Base-by-base conservation (phyloP, 164 flowering plant genomes). In the Macadamia tetraphylla region DNA sequence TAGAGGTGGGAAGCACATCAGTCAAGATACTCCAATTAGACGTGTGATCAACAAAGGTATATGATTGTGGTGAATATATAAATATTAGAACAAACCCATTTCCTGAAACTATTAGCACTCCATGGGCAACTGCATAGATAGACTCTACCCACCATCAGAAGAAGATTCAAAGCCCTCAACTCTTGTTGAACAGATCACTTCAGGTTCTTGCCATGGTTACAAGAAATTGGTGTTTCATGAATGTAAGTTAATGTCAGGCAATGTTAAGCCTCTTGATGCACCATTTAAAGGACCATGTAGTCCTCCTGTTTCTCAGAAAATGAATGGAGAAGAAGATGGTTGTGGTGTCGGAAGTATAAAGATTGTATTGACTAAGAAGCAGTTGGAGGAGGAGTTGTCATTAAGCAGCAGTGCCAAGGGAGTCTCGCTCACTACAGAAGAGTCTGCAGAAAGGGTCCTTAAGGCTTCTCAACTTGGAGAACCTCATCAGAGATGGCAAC, bases 111-210 rank as follows among this genome's bases (percentile, higher is more conserved):
- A 30, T 30, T 8, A 18, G 43, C 44, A 63, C 52, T 65, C 67
- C 35, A 84, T 83, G 88, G 85, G 86, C 14, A 85, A 83, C 66
- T 83, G 86, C 77, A 44, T 80, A 13, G 15, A 66, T 63, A 63
- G 59, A 4, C 29, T 76, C 62, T 61, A 4, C 57, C 18, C 56
- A 67, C 44, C 60, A 43, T 14, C 70, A 23, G 80, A 74, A 72
- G 65, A 76, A 49, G 74, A 78, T 58, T 76, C 81, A 71, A 61
- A 60, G 64, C 74, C 81, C 61, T 66, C 80, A 29, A 70, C 80
- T 6, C 67, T 68, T 6, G 79, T 75, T 18, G 71, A 71, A 55
- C 57, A 65, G 70, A 72, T 77, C 46, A 62, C 70, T 6, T 71
- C 77, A 15, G 76, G 85, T n/a, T 56, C 75, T 14, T 75, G 67